phyloP scores from a whole-genome alignment of 2,329 filamentous ascomycete genomes.

The Fonsecaea multimorphosa region DNA sequence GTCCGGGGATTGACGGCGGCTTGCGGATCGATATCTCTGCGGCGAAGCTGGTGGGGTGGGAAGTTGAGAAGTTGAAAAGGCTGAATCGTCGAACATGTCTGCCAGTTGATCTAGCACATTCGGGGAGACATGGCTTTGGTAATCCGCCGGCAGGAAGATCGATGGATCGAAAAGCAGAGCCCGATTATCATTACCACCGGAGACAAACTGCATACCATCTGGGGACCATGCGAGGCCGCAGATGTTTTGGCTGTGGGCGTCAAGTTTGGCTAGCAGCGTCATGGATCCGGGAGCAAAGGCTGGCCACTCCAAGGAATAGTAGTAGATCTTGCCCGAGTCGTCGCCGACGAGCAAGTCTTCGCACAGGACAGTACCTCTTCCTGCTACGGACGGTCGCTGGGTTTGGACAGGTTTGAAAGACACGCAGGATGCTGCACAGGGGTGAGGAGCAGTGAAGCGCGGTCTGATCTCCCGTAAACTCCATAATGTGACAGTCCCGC shows the following conservation, averaged over 20 bases:
- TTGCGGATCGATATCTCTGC: constrained; percentile 10
- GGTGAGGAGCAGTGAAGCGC: constrained; percentile 77
- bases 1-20: background rate
- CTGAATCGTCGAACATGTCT: background rate
- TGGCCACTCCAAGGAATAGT: constrained; percentile 90
- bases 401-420: constrained; percentile 74
- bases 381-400: constrained; percentile 56
- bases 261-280: constrained; percentile 76
- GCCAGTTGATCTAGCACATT: constrained; percentile 7
- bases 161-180: constrained; percentile 80
- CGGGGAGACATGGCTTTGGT: constrained; percentile 17
- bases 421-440: constrained; percentile 75
- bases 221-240: constrained; percentile 90
- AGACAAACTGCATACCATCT: constrained; percentile 77
- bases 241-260: constrained; percentile 83
- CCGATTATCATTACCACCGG: constrained; percentile 89
- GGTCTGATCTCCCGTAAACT: constrained; percentile 69
- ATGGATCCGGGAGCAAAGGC: constrained; percentile 63
- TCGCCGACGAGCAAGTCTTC: constrained; percentile 90
- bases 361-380: constrained; percentile 59
- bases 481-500: constrained; percentile 77
- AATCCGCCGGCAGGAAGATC: constrained; percentile 55
- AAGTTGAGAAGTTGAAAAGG: background rate
- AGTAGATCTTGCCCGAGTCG: constrained; percentile 79
- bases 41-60: constrained; percentile 26